phyloP scores from a whole-genome alignment of 2,329 filamentous ascomycete genomes.

The Fusarium floridanum region DNA sequence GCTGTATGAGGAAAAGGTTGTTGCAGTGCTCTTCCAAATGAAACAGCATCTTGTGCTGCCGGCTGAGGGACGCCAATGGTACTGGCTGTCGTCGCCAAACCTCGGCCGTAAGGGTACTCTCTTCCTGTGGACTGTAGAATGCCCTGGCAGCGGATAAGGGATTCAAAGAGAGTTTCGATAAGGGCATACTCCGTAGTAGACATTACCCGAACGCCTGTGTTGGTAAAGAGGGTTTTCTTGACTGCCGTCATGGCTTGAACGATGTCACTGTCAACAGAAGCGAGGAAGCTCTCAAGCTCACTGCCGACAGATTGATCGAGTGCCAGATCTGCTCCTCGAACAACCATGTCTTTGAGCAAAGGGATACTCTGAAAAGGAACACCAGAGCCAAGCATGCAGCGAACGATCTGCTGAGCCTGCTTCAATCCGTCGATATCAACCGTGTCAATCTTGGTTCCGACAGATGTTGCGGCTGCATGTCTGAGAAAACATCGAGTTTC shows the following conservation, averaged over 20 bases:
- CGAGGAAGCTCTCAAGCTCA: slow-evolving; percentile 3
- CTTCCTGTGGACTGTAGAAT: neutral
- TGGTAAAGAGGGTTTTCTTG: slow-evolving; percentile 11
- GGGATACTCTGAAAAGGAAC: slow-evolving; percentile 35
- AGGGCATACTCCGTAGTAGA: neutral
- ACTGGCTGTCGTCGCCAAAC: slow-evolving; percentile 9
- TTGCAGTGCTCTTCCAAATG: neutral
- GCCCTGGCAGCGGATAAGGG: neutral
- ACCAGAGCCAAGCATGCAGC: slow-evolving; percentile 46
- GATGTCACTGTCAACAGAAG: slow-evolving; percentile 23
- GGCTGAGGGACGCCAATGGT: neutral
- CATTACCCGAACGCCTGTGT: slow-evolving; percentile 6
- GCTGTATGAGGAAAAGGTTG: neutral
- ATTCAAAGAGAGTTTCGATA: neutral
- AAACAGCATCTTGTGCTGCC: neutral
- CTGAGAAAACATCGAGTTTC: slow-evolving; percentile 14
- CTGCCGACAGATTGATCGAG: neutral
- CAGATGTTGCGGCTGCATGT: neutral
- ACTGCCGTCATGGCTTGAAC: slow-evolving; percentile 25
- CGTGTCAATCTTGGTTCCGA: neutral
- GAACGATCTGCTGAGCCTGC: slow-evolving; percentile 34
- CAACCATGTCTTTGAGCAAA: slow-evolving; percentile 24
- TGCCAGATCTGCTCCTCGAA: neutral
- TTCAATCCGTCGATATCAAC: slow-evolving; percentile 37
- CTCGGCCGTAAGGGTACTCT: slow-evolving; percentile 19